Conservation (phyloP, 208 protist species). For the Wallacemonas sp. region DNA sequence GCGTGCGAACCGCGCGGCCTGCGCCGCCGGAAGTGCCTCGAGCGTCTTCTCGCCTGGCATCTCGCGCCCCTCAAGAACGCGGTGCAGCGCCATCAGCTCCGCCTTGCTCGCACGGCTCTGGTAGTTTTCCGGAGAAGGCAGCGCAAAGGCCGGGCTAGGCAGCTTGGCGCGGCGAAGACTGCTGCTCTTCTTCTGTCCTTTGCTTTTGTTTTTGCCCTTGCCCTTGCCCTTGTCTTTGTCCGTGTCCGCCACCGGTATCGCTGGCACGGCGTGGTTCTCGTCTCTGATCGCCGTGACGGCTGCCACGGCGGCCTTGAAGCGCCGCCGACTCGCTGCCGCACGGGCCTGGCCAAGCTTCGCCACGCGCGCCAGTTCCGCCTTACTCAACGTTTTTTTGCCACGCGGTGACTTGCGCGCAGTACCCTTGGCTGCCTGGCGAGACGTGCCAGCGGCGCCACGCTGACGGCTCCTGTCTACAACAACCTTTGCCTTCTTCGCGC, state of each 20-base stretch:
- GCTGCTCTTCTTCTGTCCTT: not conserved
- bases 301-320: not conserved
- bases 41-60: not conserved
- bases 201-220: not conserved
- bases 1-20: not conserved
- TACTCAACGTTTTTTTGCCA: no score
- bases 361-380: not conserved
- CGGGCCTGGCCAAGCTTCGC: not conserved
- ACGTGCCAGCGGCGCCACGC: no score
- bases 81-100: not conserved
- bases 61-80: not conserved
- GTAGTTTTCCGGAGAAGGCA: slow-evolving; percentile 4
- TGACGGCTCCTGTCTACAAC: no score
- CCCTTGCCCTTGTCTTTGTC: no score
- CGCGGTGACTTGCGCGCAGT: no score
- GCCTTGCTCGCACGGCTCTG: not conserved
- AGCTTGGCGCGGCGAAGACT: not conserved
- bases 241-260: no score
- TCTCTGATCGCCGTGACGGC: no score
- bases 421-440: no score
- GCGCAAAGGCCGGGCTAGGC: not conserved
- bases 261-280: no score
- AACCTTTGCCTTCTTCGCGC: no score
- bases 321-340: not conserved
- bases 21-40: not conserved